Base-by-base conservation (phyloP, 2,329 filamentous ascomycete species). In the Tothia fuscella region DNA sequence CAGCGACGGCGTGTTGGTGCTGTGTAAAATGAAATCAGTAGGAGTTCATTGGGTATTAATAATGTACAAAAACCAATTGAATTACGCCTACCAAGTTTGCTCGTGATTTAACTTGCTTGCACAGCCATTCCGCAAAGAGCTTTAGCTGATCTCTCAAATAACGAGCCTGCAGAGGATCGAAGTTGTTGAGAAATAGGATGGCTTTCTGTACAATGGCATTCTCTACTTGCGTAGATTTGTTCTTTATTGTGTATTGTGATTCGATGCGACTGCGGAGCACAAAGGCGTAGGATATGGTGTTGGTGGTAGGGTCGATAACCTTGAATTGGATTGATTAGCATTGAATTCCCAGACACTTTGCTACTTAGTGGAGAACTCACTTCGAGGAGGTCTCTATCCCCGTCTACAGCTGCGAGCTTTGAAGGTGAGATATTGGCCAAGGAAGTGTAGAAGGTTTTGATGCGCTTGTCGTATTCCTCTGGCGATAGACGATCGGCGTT, bases 211-310 rank as follows among this genome's bases (percentile, higher is more conserved):
- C 77, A 67, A 70, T 39, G 52, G 51, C 6, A 71, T 51, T 29
- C 60, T 52, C 6, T 64, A 59, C 6, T 63, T 57, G 60, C 49
- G 41, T 50, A 49, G 17, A 45, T 34, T 41, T 56, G 47, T 42
- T 53, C 55, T 50, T 62, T 56, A 51, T 62, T 53, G 24, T 52
- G 25, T 31, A 46, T 20, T 46, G 48, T 42, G 50, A 55, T 29
- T 61, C 54, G 43, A 75, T 63, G 46, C 69, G 66, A 24, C 65
- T 62, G 35, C 65, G 56, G 28, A 82, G 63, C 35, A 72, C 62
- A 47, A 65, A 68, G 38, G 76, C 59, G 56, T 78, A 81, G 6
- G 72, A 63, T 47, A 80, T 65, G 14, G 72, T 71, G 54, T 81
- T 74, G 29, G 65, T 56, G 6, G 67, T 56, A 16, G 78, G 76